Evolutionary conservation across 306 rosid species (phyloP), one percentile per base, ranked within the genome.

Genomic region (Dicorynia guianensis): DNA sequence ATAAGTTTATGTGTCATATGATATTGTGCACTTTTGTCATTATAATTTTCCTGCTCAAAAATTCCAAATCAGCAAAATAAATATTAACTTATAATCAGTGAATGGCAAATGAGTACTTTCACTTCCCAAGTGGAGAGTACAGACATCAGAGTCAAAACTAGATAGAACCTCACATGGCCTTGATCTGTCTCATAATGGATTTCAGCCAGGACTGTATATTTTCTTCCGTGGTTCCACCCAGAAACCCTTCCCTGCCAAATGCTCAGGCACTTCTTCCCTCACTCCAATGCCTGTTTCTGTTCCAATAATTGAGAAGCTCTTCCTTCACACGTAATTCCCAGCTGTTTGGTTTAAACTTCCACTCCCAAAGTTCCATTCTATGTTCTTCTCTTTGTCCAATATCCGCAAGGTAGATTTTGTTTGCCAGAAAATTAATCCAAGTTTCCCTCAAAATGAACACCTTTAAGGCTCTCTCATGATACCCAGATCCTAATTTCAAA

Each of bases 141-240:
- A 74, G 57, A 75, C 78, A 71, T 0, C 7, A 70, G n/a, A 66
- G 82, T 87, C 69, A 76, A 90, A 74, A 65, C 58, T 43, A 72
- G 83, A 73, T 78, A 69, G 71, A 76, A 65, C 84, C 64, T 65
- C 96, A 88, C 95, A 90, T 92, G 96, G 79, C 77, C 50, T 71
- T 64, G 89, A 86, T 87, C 95, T 84, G 91, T 81, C 89, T 87
- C 81, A 60, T 85, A 18, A 57, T 74, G 52, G 81, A 70, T 81
- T 25, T 74, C 64, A 49, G 68, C 70, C 81, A 48, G 67, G 84
- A 83, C 82, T 81, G 67, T 76, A 75, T 80, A 40, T 79, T 38
- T 46, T 60, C 47, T 82, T 74, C 58, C 69, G 42, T 69, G 17
- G 53, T 55, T 52, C 52, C 59, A 75, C 69, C 10, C 79, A 65